A percentile compares a stretch with the other conserved stretches of the same genome.
phyloP scores from a whole-genome alignment of 2,329 filamentous ascomycete species.

The Fusarium agapanthi region DNA sequence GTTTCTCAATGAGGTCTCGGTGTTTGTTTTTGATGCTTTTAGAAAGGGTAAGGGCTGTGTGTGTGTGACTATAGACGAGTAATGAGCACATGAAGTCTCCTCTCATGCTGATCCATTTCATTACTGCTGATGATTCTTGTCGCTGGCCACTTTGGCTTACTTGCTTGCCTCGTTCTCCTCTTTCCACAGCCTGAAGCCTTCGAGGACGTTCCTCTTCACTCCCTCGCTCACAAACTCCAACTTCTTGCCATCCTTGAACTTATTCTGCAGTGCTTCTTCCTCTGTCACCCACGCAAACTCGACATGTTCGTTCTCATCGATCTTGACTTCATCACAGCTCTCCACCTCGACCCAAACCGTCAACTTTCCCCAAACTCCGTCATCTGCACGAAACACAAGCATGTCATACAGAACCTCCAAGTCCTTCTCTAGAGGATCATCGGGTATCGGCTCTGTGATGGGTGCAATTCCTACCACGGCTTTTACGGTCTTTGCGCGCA shows the following conservation, averaged over 20 bases:
- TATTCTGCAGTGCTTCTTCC: conserved; percentile 44
- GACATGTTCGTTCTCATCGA: conserved; percentile 51
- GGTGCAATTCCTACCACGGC: conserved; percentile 27
- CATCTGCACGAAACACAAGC: conserved; percentile 38
- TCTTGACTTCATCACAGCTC: conserved; percentile 36
- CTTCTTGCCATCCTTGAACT: conserved; percentile 38
- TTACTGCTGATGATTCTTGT: background rate
- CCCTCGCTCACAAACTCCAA: conserved; percentile 47
- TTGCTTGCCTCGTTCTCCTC: conserved; percentile 7
- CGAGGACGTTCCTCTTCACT: conserved; percentile 44
- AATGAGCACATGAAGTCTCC: conserved; percentile 32
- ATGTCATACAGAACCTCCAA: conserved; percentile 36
- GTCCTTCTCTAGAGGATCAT: conserved; percentile 29
- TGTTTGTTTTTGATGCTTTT: conserved; percentile 12
- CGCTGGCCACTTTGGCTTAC: background rate
- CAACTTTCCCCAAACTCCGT: conserved; percentile 44
- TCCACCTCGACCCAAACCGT: conserved; percentile 43
- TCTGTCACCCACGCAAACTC: conserved; percentile 52
- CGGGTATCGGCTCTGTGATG: background rate
- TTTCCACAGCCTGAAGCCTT: conserved; percentile 45
- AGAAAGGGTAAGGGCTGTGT: background rate
- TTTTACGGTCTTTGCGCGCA: conserved; percentile 44
- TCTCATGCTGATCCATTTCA: background rate
- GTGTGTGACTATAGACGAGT: conserved; percentile 33
- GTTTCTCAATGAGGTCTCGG: conserved; percentile 6